These are phyloP conservation scores for Glycine tomentella DNA, from an alignment of 306 rosid genomes.

Conservation along the genomic window DNA sequence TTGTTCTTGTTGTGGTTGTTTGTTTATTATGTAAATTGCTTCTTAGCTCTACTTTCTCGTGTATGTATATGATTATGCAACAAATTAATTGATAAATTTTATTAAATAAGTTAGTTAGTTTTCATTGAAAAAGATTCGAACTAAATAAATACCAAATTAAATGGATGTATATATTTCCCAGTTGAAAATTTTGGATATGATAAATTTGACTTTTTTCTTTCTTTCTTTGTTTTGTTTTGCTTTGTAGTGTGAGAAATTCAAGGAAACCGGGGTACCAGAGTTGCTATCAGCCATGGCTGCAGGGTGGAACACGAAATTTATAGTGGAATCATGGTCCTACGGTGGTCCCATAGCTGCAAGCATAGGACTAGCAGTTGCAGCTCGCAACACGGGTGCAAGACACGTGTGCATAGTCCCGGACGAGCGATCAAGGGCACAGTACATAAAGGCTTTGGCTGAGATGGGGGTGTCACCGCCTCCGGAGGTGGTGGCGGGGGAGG, in stretches of 20 bases:
- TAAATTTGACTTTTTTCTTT: neutral
- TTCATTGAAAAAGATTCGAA: neutral
- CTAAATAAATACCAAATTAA: too few species aligned
- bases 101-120: neutral
- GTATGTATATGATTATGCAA: neutral
- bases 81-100: neutral
- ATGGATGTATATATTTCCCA: too few species aligned
- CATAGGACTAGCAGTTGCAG: constrained; percentile 77
- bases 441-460: constrained; percentile 54
- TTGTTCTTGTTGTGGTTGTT: neutral
- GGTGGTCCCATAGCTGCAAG: constrained; percentile 69
- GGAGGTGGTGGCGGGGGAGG: constrained; percentile 65
- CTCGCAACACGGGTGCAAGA: constrained; percentile 76
- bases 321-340: constrained; percentile 67
- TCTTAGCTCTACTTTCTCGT: too few species aligned
- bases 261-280: constrained; percentile 80
- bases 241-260: constrained; percentile 61
- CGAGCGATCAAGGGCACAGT: constrained; percentile 59
- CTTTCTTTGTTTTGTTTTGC: neutral
- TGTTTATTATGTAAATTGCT: too few species aligned
- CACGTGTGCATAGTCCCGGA: constrained; percentile 85
- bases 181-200: too few species aligned
- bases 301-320: constrained; percentile 83
- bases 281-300: constrained; percentile 91
- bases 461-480: constrained; percentile 52